phyloP scores from a whole-genome alignment of 2,329 filamentous ascomycete species.

The Paraphaeosphaeria minitans region DNA sequence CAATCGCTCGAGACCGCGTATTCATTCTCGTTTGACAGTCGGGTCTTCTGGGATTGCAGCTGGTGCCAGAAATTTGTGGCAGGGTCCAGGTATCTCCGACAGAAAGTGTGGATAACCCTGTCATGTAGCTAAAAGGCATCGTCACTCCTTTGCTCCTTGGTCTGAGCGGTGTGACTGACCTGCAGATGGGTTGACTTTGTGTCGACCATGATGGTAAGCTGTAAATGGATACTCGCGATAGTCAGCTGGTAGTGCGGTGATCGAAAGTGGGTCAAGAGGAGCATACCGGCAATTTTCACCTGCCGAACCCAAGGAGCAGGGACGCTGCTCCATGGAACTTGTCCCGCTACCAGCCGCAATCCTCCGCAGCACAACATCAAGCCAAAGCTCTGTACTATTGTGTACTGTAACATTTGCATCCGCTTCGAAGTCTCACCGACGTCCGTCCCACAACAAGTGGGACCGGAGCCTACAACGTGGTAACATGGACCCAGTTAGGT shows the following conservation, averaged over 20 bases:
- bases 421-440: background rate
- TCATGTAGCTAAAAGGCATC: background rate
- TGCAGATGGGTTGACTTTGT: constrained; percentile 2
- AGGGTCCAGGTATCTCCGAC: background rate
- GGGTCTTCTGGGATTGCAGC: background rate
- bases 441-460: constrained; percentile 1
- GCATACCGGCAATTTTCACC: constrained; percentile 6
- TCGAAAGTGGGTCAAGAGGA: constrained; percentile 7
- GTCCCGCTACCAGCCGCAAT: background rate
- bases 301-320: constrained; percentile 6
- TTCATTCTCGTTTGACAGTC: background rate
- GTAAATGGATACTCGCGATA: background rate
- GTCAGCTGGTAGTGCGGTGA: constrained; percentile 5
- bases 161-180: constrained; percentile 8
- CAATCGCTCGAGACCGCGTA: background rate
- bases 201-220: background rate
- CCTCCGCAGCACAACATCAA: background rate
- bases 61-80: background rate
- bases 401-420: background rate
- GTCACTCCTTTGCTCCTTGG: background rate
- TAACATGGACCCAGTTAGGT: constrained; percentile 1
- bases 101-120: background rate
- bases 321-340: background rate
- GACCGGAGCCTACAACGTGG: constrained; percentile 6
- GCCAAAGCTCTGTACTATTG: constrained; percentile 3